Base-by-base conservation (phyloP, 768 basidiomycete species). In the Tricholoma bakamatsutake region DNA sequence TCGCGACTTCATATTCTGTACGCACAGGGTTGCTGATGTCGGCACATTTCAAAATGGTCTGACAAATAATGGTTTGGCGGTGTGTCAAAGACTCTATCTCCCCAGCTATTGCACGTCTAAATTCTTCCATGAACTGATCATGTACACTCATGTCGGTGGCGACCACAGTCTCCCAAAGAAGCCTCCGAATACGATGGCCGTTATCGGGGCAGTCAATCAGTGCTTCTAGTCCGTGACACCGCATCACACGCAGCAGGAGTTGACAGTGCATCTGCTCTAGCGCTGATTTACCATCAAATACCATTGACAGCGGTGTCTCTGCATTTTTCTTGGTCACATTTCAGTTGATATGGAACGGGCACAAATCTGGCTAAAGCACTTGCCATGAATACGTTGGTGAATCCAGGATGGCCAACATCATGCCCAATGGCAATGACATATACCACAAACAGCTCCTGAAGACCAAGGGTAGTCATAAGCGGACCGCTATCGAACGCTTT, bases 1-100 rank as follows among this genome's bases (percentile, higher is more conserved):
- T 49, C n/a, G 46, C 50, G 35, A 59, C 12, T 39, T 6, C n/a
- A 53, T 47, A 42, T 50, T 50, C 35, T 48, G 30, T 15, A 82
- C 94, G 61, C 67, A 97, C 94, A 13, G 97, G 96, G 69, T 99
- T 99, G 67, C 92, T 94, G 65, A 99, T 98, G 72, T 99, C 97
- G 15, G 96, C 94, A 65, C 95, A 97, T 71, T 99, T 98, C 68
- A 99, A 85, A 51, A 99, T 73, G 3, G 90, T 89, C 64, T 98
- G 93, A 66, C 92, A 96, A 21, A 93, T 69, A 52, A 96, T 70
- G 24, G 89, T 75, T 61, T 88, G 79, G 53, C 84, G 80, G 60
- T 72, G 66, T 51, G 73, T 71, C 43, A 80, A 63, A 9, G 77
- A 65, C 15, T 63, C 66, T 18, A 70, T 45, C 28, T 73, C 72